Evolutionary conservation across 2,329 filamentous ascomycete species (phyloP).

Genomic region (Aaosphaeria pasadenensis): DNA sequence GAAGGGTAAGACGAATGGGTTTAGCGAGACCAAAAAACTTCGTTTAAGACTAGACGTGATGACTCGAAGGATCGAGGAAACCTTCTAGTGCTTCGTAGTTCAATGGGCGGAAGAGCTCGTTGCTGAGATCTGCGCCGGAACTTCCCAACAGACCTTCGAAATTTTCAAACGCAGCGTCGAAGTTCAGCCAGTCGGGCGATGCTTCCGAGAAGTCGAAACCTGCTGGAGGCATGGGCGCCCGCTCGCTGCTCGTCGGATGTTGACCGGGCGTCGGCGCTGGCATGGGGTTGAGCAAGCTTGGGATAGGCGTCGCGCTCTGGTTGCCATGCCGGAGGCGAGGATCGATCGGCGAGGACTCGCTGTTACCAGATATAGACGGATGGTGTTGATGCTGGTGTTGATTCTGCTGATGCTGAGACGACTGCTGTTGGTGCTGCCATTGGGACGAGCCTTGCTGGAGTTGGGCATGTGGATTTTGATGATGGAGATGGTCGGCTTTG

Average conservation of each 20-base stretch:
- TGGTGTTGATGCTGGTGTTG: slow-evolving; percentile 20
- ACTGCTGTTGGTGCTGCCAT: not conserved
- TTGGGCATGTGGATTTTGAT: not conserved
- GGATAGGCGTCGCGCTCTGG: slow-evolving; percentile 23
- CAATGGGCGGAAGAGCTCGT: slow-evolving; percentile 35
- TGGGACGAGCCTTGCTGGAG: slow-evolving; percentile 9
- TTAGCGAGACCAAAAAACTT: too few species aligned
- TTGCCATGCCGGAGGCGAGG: slow-evolving; percentile 24
- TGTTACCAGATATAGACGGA: not conserved
- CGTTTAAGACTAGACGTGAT: not conserved
- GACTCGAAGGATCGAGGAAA: not conserved
- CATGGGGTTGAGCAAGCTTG: slow-evolving; percentile 26
- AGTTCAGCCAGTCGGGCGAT: slow-evolving; percentile 38
- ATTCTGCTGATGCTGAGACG: slow-evolving; percentile 7
- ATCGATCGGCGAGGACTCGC: slow-evolving; percentile 25
- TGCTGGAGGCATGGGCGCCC: slow-evolving; percentile 12
- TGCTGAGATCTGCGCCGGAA: slow-evolving; percentile 36
- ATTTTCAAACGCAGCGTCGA: slow-evolving; percentile 40
- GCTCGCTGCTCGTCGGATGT: slow-evolving; percentile 37
- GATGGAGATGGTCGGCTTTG: not conserved
- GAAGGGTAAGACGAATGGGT: too few species aligned
- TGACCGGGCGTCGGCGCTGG: slow-evolving; percentile 27
- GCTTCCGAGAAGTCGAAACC: slow-evolving; percentile 32
- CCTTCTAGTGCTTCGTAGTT: slow-evolving; percentile 35
- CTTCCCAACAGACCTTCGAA: slow-evolving; percentile 38